Conservation (phyloP, 805 yeast species). For the Pichia membranifaciens region DNA sequence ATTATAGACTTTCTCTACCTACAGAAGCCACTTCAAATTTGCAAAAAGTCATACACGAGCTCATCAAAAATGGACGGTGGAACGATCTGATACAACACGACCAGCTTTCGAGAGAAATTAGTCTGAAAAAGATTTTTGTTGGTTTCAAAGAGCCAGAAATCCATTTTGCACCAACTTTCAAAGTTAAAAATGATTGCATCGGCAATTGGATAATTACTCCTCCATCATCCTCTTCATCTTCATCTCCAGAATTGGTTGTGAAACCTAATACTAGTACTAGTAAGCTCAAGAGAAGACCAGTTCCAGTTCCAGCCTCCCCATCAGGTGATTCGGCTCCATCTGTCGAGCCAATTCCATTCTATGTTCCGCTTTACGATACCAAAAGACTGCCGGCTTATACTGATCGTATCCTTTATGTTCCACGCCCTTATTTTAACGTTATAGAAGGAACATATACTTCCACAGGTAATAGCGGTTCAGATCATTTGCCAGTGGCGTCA, state of each 20-base stretch:
- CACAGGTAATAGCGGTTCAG: conserved; percentile 34
- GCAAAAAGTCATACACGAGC: conserved; percentile 5
- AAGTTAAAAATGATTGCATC: conserved; percentile 24
- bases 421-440: conserved; percentile 14
- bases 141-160: conserved; percentile 46
- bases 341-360: conserved; percentile 4
- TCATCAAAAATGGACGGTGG: conserved; percentile 23
- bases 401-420: conserved; percentile 45
- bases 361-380: conserved; percentile 21
- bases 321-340: neutral
- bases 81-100: conserved; percentile 37
- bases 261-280: neutral
- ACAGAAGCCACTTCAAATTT: conserved; percentile 13
- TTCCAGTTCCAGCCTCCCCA: neutral
- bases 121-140: conserved; percentile 31
- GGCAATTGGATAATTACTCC: conserved; percentile 8
- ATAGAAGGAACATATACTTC: conserved; percentile 19
- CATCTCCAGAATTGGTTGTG: neutral
- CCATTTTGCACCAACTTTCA: conserved; percentile 51
- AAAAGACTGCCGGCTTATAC: conserved; percentile 53
- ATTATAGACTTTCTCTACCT: conserved; percentile 36
- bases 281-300: conserved; percentile 6
- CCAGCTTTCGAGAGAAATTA: conserved; percentile 34
- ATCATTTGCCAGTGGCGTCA: conserved; percentile 51
- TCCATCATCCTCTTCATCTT: neutral